Percentiles rank a stretch among this genome's conserved stretches.
Conservation (phyloP, 441 rosid genomes). For the Raphanus hybrid region DNA sequence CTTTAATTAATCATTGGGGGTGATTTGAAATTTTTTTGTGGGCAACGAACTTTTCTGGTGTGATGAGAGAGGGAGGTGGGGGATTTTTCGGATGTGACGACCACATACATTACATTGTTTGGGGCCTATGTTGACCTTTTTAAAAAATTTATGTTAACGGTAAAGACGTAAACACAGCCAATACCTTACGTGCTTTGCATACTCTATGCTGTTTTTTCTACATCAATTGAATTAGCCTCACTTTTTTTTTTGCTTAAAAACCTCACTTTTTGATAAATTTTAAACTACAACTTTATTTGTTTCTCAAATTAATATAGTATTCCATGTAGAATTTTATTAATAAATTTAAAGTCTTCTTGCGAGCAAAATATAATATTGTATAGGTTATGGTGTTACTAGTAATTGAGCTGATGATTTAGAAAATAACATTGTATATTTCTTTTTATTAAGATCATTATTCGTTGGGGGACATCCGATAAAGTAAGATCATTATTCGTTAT, state of each 20-base stretch:
- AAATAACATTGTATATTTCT: not conserved
- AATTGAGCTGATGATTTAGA: not conserved
- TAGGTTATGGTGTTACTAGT: not conserved
- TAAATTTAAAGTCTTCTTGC: not conserved
- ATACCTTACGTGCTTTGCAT: constrained; percentile 33
- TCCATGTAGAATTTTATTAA: not conserved
- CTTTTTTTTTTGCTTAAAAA: too few species aligned
- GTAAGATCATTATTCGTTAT: not conserved
- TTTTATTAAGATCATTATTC: not conserved
- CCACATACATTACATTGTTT: constrained; percentile 10
- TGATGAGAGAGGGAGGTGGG: constrained; percentile 15
- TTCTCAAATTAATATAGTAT: not conserved
- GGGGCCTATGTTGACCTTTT: too few species aligned
- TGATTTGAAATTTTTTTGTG: not conserved
- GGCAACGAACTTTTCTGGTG: constrained; percentile 39
- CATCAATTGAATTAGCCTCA: constrained; percentile 1
- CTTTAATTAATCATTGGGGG: not conserved
- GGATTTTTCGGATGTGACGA: constrained; percentile 25
- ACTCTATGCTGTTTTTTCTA: not conserved
- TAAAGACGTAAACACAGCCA: constrained; percentile 15
- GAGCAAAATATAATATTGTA: not conserved
- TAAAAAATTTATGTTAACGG: not conserved
- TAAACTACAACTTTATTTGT: not conserved
- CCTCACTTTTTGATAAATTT: constrained; percentile 32
- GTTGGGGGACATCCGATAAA: too few species aligned